Conservation (phyloP, 1,284 basidiomycete species). For the Sporisorium sorghi region DNA sequence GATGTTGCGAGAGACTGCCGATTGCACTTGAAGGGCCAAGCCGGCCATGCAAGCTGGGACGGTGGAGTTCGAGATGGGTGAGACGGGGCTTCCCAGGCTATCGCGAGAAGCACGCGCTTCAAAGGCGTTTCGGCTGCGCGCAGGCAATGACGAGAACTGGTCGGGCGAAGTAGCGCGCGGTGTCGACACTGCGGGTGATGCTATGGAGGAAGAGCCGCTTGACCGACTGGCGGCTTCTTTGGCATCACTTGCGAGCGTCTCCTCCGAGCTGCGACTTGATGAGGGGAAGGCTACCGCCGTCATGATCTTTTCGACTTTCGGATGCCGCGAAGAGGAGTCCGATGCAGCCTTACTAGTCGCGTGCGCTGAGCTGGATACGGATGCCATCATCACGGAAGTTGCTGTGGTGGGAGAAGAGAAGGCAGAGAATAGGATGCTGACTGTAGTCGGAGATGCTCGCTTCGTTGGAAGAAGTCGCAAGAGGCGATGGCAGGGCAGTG, state of each 20-base stretch:
- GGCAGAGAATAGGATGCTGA: neutral
- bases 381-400: neutral
- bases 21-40: conserved; percentile 43
- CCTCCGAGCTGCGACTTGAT: conserved; percentile 24
- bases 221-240: conserved; percentile 10
- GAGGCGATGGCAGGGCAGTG: neutral
- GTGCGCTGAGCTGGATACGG: too few species aligned
- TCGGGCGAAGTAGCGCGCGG: conserved; percentile 39
- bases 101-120: conserved; percentile 13
- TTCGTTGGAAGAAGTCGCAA: neutral
- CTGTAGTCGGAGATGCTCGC: neutral
- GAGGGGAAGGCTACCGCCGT: conserved; percentile 21
- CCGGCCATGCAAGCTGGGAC: conserved; percentile 33
- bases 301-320: conserved; percentile 27
- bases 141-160: conserved; percentile 1
- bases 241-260: conserved; percentile 9
- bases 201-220: conserved; percentile 26
- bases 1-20: conserved; percentile 45
- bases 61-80: conserved; percentile 15
- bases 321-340: conserved; percentile 7
- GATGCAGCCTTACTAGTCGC: too few species aligned
- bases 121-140: conserved; percentile 12
- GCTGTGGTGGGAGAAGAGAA: neutral
- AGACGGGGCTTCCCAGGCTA: conserved; percentile 10
- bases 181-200: conserved; percentile 37